Evolutionary conservation across 2,329 filamentous ascomycete species (phyloP), one percentile per base, ranked within the genome.

Genomic region (Chaetomium strumarium): DNA sequence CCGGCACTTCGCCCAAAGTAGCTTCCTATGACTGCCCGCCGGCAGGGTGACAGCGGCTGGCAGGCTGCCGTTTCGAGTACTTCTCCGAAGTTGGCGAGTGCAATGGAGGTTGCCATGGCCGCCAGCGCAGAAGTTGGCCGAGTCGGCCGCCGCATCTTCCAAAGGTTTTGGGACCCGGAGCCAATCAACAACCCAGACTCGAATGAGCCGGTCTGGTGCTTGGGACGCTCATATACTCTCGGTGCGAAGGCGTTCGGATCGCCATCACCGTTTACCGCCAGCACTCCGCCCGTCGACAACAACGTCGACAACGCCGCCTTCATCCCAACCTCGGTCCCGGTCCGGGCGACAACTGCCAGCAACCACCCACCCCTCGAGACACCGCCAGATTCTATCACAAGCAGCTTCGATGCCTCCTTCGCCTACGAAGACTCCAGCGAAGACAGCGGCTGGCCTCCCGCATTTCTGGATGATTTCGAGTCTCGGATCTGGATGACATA

Each of bases 401-500:
- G 73, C 61, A 80, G 77, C 58, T 72, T 79, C 56, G 74, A 76
- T 46, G 78, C 76, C 5, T 76, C 76, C 1, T 64, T 77, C 9
- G 73, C 74, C 34, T 77, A 76, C 50, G 75, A 75, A 24, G 72
- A 79, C 19, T 64, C 68, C 2, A 63, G 63, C 3, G 64, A 70
- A 16, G 73, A 74, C 55, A 73, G 73, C 13, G 84, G 86, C 53
- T 99, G 93, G 93, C 93, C 93, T 10, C 73, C 79, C 10, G 77
- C 81, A 5, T 99, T 99, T 64, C 74, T 97, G 33, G 86, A 90
- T 55, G 93, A 99, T 68, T 95, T 97, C 63, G 90, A 96, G 67
- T 91, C 92, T 5, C 83, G 83, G 56, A 82, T 96, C 68, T 97
- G 93, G 92, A 88, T 99, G 79, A 97, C 92, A 10, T 99, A 99